phyloP scores from a whole-genome alignment of 768 basidiomycete genomes.

The Collybia nuda region DNA sequence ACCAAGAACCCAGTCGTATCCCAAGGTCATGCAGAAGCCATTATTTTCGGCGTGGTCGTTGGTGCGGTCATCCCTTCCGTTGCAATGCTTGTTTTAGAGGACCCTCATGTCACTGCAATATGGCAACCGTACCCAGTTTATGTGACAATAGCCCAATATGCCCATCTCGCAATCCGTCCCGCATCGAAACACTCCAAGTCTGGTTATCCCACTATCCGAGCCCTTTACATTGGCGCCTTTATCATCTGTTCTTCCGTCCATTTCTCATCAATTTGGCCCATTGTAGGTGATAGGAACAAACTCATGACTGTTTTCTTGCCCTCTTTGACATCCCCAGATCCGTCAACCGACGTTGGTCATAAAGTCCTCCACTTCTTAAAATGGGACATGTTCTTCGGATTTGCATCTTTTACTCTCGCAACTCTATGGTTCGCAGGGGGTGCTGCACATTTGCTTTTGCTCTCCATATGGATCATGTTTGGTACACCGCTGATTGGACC shows the following conservation, averaged over 20 bases:
- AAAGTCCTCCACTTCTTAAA: conserved; percentile 44
- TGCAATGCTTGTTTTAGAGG: conserved; percentile 40
- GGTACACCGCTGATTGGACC: conserved; percentile 45
- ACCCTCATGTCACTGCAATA: conserved; percentile 43
- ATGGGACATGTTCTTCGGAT: conserved; percentile 47
- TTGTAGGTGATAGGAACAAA: conserved; percentile 25
- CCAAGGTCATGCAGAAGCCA: conserved; percentile 49
- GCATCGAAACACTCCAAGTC: conserved; percentile 28
- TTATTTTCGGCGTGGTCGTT: conserved; percentile 45
- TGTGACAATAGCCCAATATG: conserved; percentile 36
- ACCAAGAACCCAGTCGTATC: conserved; percentile 25
- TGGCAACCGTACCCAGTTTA: conserved; percentile 58
- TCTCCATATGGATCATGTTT: conserved; percentile 44
- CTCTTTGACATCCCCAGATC: conserved; percentile 25
- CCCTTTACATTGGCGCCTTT: conserved; percentile 38
- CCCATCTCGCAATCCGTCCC: conserved; percentile 41
- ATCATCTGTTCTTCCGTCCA: conserved; percentile 42
- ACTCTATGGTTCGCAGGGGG: conserved; percentile 49
- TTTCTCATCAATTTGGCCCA: conserved; percentile 37
- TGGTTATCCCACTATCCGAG: conserved; percentile 34
- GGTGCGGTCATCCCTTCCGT: conserved; percentile 48
- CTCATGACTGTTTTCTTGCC: conserved; percentile 36
- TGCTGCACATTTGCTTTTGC: conserved; percentile 23
- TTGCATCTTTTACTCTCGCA: conserved; percentile 38
- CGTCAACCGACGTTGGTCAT: conserved; percentile 18